Evolutionary conservation across 1,284 basidiomycete genomes (phyloP), one percentile per base, ranked within the genome.

Genomic region (Stygiomarasmius scandens): DNA sequence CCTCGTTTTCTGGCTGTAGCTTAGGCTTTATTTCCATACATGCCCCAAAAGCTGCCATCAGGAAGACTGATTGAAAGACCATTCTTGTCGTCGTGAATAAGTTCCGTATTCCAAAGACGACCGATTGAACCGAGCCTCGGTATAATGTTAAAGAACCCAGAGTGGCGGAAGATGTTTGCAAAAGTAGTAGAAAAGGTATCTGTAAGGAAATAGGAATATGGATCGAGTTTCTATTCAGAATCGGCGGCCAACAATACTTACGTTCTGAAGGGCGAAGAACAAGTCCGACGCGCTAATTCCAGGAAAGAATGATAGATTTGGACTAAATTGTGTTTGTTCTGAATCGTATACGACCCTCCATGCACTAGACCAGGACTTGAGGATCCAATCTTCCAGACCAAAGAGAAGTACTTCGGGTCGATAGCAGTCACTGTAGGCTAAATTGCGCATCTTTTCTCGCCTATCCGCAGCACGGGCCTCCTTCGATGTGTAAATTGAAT

Each of bases 1-100:
- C 77, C 52, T 82, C 80, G 34, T 79, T 71, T 50, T 71, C 72
- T 20, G 90, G 89, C 58, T 85, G 81, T 41, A 93, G 71, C 59
- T 79, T 78, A 22, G 90, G 87, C 64, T 85, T 82, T 58, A 92
- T 73, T 58, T 83, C 80, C 74, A 84, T 84, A 46, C 87, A 86
- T 41, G 89, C 88, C 63, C 83, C 86, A 67, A 91, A 93, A 6
- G 92, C 90, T 44, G 87, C 87, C 83, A 93, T 87, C 60, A 90
- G 76, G 73, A 93, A 94, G 41, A 93, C 80, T 16, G 85, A 82
- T 69, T 94, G 92, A 64, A 88, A 92, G 20, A 85, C 83, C 83
- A 87, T 85, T 57, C 83, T 82, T 23, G 79, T 68, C 5, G 85
- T 89, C 45, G 82, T 81, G 24, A 85, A 67, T 58, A 92, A 69